phyloP scores from a whole-genome alignment of 2,329 filamentous ascomycete species.

The Penicillium psychrosexuale region DNA sequence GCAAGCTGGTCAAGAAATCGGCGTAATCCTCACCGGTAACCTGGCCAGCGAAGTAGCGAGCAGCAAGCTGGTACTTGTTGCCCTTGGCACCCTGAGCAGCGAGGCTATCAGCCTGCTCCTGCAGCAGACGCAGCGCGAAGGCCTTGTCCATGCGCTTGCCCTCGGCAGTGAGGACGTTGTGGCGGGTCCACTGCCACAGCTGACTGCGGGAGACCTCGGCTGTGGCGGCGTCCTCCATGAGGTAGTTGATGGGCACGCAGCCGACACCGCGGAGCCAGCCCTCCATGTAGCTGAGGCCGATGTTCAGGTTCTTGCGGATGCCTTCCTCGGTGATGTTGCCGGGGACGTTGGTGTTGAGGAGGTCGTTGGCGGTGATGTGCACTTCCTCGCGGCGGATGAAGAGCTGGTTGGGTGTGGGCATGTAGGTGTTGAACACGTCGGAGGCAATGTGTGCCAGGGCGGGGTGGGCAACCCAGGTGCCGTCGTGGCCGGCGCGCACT shows the following conservation, averaged over 20 bases:
- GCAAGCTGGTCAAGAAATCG: constrained; percentile 83
- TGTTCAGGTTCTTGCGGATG: constrained; percentile 96
- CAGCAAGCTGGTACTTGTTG: constrained; percentile 87
- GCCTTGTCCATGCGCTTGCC: constrained; percentile 91
- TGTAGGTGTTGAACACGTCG: constrained; percentile 95
- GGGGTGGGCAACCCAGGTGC: constrained; percentile 96
- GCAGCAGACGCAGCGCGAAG: constrained; percentile 80
- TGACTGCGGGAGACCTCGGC: constrained; percentile 93
- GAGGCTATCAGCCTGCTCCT: constrained; percentile 78
- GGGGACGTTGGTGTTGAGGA: constrained; percentile 97
- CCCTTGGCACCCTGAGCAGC: constrained; percentile 72
- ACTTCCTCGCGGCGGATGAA: constrained; percentile 89
- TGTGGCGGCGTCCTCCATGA: constrained; percentile 98
- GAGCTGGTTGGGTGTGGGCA: constrained; percentile 97
- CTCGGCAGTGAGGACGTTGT: constrained; percentile 71
- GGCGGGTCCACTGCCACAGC: constrained; percentile 91
- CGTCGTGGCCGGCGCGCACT: constrained; percentile 91
- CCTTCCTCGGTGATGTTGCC: constrained; percentile 89
- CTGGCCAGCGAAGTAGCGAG: constrained; percentile 88
- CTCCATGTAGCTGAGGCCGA: constrained; percentile 97
- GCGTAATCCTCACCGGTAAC: constrained; percentile 97
- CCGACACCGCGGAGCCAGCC: constrained; percentile 93
- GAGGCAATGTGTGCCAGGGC: constrained; percentile 82
- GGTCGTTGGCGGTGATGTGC: constrained; percentile 76
- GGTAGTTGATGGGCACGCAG: constrained; percentile 94